Evolutionary conservation across 2,329 filamentous ascomycete species (phyloP), one percentile per base, ranked within the genome.

Genomic region (Aureobasidium sp.): DNA sequence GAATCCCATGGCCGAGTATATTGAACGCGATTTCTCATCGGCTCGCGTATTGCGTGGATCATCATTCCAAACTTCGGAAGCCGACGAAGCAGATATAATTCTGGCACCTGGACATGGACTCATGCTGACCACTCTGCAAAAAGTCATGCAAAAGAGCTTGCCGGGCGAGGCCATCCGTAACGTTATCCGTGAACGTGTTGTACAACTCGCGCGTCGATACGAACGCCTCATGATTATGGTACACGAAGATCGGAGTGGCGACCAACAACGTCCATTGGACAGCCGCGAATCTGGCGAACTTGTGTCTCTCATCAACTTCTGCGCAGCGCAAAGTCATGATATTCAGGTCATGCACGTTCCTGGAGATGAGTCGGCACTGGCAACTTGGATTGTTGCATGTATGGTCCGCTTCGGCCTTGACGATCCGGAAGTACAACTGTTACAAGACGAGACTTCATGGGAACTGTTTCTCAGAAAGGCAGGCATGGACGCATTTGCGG

Each of bases 401-500:
- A 45, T 63, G 39, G 20, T 52, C 9, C 44, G 61, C 11, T 15
- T 64, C 75, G 20, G 72, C 70, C 7, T 66, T 64, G 12, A 67
- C 65, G 39, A 69, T 72, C 25, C 67, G 69, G 41, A 73, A 73
- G 70, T 69, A 51, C 12, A 64, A 67, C 59, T 72, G 68, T 34
- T 70, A 15, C 60, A 63, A 42, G 81, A 84, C 0, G 87, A 90
- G 72, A 86, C 85, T 0, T 71, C 77, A 34, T 89, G 85, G 85
- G 89, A 91, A 70, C 49, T 84, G 11, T 88, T 89, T 64, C 76
- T 92, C 27, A 79, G 87, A 15, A 77, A 79, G 27, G 80, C 81
- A 1, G 89, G 89, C 0, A 72, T 91, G 70, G 91, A 92, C 71
- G 80, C 83, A 0, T 90, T 84, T 70, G 88, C 87, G 2, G 88